Conservation (phyloP, 805 yeast species). For the Teunomyces tritomae region DNA sequence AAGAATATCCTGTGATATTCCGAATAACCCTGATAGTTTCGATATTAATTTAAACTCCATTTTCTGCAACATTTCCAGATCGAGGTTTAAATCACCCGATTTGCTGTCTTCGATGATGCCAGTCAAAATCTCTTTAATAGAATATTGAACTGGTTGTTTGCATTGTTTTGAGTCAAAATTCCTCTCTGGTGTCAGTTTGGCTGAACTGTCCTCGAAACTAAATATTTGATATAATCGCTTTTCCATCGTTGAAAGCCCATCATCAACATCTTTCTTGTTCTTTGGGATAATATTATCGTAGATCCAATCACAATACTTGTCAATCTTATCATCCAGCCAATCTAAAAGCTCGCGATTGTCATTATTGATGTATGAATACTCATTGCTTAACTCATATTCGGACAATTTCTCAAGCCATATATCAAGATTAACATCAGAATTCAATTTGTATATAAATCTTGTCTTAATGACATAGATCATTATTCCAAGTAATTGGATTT, state of each 20-base stretch:
- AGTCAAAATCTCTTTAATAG: not conserved
- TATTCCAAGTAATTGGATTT: conserved; percentile 32
- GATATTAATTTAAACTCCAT: not conserved
- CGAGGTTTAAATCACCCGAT: not conserved
- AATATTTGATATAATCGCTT: conserved; percentile 34
- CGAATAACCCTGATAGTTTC: not conserved
- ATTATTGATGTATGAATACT: conserved; percentile 12
- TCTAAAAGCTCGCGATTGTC: conserved; percentile 31
- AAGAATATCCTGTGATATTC: not conserved
- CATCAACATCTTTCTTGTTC: conserved; percentile 12
- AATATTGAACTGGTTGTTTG: not conserved
- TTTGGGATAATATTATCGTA: conserved; percentile 30
- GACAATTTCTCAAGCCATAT: conserved; percentile 18
- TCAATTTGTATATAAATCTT: conserved; percentile 23
- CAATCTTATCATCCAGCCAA: conserved; percentile 49
- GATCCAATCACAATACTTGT: conserved; percentile 52
- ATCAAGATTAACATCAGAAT: conserved; percentile 8
- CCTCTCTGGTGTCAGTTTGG: not conserved
- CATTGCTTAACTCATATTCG: conserved; percentile 17
- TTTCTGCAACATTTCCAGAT: not conserved
- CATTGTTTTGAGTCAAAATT: not conserved
- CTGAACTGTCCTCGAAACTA: conserved; percentile 13
- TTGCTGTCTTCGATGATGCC: not conserved
- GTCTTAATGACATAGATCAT: conserved; percentile 30
- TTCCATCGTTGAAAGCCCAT: conserved; percentile 24